A percentile compares a stretch with the other conserved stretches of the same genome.
Conservation (phyloP, 768 basidiomycete genomes). For the Vararia minispora region DNA sequence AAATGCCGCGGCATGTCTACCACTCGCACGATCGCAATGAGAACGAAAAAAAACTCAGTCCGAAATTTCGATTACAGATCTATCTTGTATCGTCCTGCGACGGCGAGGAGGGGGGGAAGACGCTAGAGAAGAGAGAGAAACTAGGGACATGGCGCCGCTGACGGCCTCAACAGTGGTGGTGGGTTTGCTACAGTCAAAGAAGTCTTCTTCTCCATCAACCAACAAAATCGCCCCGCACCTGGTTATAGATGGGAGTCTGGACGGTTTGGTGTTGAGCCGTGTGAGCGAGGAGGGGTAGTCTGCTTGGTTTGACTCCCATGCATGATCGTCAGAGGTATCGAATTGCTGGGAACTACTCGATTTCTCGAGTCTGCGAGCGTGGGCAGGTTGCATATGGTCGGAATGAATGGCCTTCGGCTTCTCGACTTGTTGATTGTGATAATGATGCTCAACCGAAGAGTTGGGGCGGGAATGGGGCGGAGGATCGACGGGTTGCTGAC, state of each 20-base stretch:
- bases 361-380: background rate
- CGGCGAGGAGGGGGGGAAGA: background rate
- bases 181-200: slow-evolving; percentile 1
- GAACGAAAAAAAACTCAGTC: no score
- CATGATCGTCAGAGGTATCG: no score
- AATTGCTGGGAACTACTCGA: no score
- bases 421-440: background rate
- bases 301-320: no score
- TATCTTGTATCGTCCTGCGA: no score
- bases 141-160: background rate
- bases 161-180: background rate
- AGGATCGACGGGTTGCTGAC: no score
- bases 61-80: no score
- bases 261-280: background rate
- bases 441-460: background rate
- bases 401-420: background rate
- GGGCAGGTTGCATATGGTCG: background rate
- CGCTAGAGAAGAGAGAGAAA: slow-evolving; percentile 1
- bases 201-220: background rate
- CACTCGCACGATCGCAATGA: no score
- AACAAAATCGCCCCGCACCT: background rate
- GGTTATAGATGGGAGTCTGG: background rate
- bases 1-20: no score
- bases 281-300: background rate
- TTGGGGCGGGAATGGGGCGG: no score